Base-by-base conservation (phyloP, 164 flowering plant genomes). In the Hamamelis virginiana region DNA sequence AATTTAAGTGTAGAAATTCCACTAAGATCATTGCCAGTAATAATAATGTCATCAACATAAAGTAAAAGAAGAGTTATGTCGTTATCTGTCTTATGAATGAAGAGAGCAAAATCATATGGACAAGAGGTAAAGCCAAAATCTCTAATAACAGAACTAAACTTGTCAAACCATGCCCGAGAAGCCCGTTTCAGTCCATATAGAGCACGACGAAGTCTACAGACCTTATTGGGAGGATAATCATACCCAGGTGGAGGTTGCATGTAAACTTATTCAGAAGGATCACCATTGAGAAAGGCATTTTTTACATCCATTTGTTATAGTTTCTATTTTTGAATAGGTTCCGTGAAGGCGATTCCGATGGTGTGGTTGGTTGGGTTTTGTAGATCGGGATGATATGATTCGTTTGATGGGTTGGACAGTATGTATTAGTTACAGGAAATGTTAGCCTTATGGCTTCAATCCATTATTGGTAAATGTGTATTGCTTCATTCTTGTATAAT, bases 41-140 rank as follows among this genome's bases (percentile, higher is more conserved):
- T 75, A 12, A 66, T n/a, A n/a, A n/a, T n/a, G n/a, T 53, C 78
- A 66, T 70, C 69, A 52, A 66, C 69, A 66, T 66, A 66, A 6
- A 66, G 59, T 0, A 66, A 5, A 10, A 66, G 71, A 6, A 33
- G 41, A 33, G 41, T 33, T 2, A 33, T 33, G 41, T 6, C 41
- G 6, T 33, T 2, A 33, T 2, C 6, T 2, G 41, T 33, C 10
- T 55, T 18, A 56, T 23, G 59, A 5, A 56, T 12, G 19, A 56
- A n/a, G 11, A 18, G 25, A 9, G 59, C 59, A 0, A 23, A 62
- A 62, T 63, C 73, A 63, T 62, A 23, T 11, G 61, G 15, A 26
- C 51, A 51, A 26, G 22, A 14, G 1, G 25, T 22, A 53, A 71
- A 28, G 16, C 43, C 52, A 12, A 63, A 21, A 3, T 44, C 44